Evolutionary conservation across 2,329 filamentous ascomycete genomes (phyloP).

Genomic region (Orbilia blumenaviensis): DNA sequence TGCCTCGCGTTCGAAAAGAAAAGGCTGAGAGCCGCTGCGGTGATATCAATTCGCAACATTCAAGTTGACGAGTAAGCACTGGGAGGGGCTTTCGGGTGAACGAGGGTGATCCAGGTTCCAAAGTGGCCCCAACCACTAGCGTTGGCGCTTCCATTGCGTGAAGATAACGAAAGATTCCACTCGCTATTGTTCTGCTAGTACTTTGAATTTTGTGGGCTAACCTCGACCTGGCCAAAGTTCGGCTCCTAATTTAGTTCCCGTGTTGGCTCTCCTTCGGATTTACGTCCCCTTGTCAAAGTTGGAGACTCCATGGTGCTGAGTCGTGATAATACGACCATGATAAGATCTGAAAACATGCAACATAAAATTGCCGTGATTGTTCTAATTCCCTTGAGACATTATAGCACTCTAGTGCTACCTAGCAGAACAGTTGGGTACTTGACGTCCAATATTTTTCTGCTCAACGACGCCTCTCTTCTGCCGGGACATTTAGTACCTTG

Average conservation of each 20-base stretch:
- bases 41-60: not conserved
- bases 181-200: not conserved
- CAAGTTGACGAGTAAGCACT: too few species aligned
- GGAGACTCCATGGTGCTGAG: not conserved
- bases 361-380: conserved; percentile 26
- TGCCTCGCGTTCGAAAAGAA: not conserved
- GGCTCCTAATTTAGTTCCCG: conserved; percentile 39
- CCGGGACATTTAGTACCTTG: conserved; percentile 18
- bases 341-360: not conserved
- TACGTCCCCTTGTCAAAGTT: conserved; percentile 3
- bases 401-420: not conserved
- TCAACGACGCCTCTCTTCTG: conserved; percentile 4
- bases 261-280: conserved; percentile 3
- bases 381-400: conserved; percentile 26
- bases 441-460: conserved; percentile 23
- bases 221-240: conserved; percentile 31
- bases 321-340: conserved; percentile 1
- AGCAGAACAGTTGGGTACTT: conserved; percentile 7
- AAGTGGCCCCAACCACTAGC: conserved; percentile 22
- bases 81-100: conserved; percentile 3
- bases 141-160: conserved; percentile 28
- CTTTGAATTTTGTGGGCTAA: not conserved
- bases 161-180: conserved; percentile 19
- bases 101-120: conserved; percentile 5
- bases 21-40: not conserved